These are phyloP conservation scores for Tilletia horrida DNA, from an alignment of 1,284 basidiomycete genomes.

Conservation along the genomic window DNA sequence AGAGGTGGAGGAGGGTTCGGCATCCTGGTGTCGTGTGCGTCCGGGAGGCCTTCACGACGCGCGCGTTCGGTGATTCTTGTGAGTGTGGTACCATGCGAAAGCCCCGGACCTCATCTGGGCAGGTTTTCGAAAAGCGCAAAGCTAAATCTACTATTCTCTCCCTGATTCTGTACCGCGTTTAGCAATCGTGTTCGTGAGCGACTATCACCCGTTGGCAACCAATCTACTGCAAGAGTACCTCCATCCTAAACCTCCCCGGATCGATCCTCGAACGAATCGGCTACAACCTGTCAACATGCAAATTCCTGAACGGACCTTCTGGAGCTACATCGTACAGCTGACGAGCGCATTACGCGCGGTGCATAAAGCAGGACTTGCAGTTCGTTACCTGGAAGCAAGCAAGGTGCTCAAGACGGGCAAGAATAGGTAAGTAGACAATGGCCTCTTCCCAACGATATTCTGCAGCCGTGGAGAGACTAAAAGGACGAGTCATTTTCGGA, in stretches of 20 bases:
- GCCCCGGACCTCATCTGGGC: too few relatives aligned
- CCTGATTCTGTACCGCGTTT: slow-evolving; percentile 57
- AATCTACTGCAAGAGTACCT: slow-evolving; percentile 73
- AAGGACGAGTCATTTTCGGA: too few relatives aligned
- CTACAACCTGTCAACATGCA: slow-evolving; percentile 49
- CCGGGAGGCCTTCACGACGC: slow-evolving; percentile 91
- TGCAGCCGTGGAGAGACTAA: too few relatives aligned
- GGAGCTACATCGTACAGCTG: slow-evolving; percentile 91
- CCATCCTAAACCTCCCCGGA: slow-evolving; percentile 56
- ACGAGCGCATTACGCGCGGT: slow-evolving; percentile 79
- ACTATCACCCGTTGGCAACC: slow-evolving; percentile 79
- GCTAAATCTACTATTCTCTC: not conserved
- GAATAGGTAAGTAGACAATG: slow-evolving; percentile 73
- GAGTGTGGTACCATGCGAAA: slow-evolving; percentile 53
- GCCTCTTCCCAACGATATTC: too few relatives aligned
- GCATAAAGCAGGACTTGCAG: slow-evolving; percentile 76
- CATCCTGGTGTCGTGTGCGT: slow-evolving; percentile 85
- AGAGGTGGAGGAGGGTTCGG: slow-evolving; percentile 78
- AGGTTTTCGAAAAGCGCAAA: not conserved
- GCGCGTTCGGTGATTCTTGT: slow-evolving; percentile 90
- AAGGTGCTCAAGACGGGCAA: slow-evolving; percentile 85
- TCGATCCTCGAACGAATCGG: slow-evolving; percentile 51
- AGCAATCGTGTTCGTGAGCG: slow-evolving; percentile 82
- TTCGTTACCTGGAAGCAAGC: slow-evolving; percentile 77
- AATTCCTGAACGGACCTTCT: slow-evolving; percentile 78